Conservation (phyloP, 331 rosid genomes). For the Acacia pycnantha region DNA sequence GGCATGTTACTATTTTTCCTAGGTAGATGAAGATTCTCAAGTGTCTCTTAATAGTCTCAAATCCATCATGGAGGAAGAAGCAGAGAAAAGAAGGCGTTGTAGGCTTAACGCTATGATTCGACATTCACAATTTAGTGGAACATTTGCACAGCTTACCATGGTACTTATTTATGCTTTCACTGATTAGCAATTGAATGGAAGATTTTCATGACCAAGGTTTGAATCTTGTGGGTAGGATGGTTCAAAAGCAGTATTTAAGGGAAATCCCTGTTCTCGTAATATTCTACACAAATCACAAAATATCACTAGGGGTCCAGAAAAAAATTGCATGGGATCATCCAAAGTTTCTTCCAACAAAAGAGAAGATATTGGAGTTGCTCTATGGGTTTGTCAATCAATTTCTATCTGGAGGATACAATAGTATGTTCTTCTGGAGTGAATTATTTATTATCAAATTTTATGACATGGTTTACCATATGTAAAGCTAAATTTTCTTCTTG, state of each 20-base stretch:
- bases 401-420: slow-evolving; percentile 78
- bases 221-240: slow-evolving; percentile 71
- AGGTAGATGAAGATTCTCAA: slow-evolving; percentile 54
- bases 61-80: slow-evolving; percentile 76
- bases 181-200: slow-evolving; percentile 19
- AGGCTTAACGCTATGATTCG: slow-evolving; percentile 51
- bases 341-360: slow-evolving; percentile 62
- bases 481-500: slow-evolving; percentile 29
- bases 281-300: slow-evolving; percentile 57
- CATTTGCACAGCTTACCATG: slow-evolving; percentile 74
- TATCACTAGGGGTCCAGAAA: slow-evolving; percentile 57
- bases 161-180: slow-evolving; percentile 40
- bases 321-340: slow-evolving; percentile 89
- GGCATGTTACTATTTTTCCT: slow-evolving; percentile 5
- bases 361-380: slow-evolving; percentile 70
- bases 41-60: slow-evolving; percentile 65
- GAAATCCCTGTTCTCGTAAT: slow-evolving; percentile 62
- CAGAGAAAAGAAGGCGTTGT: slow-evolving; percentile 48
- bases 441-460: slow-evolving; percentile 7
- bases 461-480: slow-evolving; percentile 5
- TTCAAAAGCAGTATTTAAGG: slow-evolving; percentile 80
- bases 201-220: slow-evolving; percentile 26
- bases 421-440: slow-evolving; percentile 40
- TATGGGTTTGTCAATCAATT: slow-evolving; percentile 76
- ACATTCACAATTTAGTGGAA: slow-evolving; percentile 83